These are phyloP conservation scores for Sporormia fimetaria DNA, from an alignment of 495 filamentous ascomycete genomes.

Conservation along the genomic window DNA sequence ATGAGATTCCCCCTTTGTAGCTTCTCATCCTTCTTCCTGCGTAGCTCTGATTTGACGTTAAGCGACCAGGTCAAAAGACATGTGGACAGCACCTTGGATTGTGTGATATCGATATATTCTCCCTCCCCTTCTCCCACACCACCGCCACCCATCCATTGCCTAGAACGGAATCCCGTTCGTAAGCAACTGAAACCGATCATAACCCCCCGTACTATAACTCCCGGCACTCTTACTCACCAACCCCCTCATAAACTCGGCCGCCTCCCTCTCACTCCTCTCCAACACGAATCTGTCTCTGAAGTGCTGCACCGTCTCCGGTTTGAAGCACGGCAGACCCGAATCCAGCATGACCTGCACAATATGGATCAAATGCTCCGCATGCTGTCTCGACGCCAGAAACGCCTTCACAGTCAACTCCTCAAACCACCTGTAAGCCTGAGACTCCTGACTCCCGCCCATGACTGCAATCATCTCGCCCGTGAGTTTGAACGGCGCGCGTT, in stretches of 20 bases:
- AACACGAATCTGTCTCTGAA: slow-evolving; percentile 89
- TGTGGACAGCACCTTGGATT: no score
- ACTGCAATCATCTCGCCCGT: slow-evolving; percentile 96
- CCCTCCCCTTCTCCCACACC: no score
- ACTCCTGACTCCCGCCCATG: slow-evolving; percentile 76
- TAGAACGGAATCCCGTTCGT: slow-evolving; percentile 96
- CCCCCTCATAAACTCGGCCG: slow-evolving; percentile 84
- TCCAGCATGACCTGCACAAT: slow-evolving; percentile 93
- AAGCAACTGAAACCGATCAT: slow-evolving; percentile 92
- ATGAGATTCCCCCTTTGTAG: no score
- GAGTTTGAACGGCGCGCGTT: slow-evolving; percentile 96
- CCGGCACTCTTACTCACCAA: slow-evolving; percentile 77
- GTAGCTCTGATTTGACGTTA: no score
- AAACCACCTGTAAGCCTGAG: slow-evolving; percentile 89
- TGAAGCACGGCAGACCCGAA: slow-evolving; percentile 94
- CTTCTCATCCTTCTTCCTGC: no score
- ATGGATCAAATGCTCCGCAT: slow-evolving; percentile 74
- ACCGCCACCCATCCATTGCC: no score
- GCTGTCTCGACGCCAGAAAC: slow-evolving; percentile 81
- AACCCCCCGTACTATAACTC: slow-evolving; percentile 80
- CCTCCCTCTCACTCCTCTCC: slow-evolving; percentile 87
- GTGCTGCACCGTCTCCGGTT: slow-evolving; percentile 84
- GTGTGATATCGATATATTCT: no score
- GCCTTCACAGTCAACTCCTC: slow-evolving; percentile 93
- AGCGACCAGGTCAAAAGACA: no score